These are phyloP conservation scores for Sclerotinia glacialis DNA, from an alignment of 2,329 filamentous ascomycete genomes.

Conservation along the genomic window DNA sequence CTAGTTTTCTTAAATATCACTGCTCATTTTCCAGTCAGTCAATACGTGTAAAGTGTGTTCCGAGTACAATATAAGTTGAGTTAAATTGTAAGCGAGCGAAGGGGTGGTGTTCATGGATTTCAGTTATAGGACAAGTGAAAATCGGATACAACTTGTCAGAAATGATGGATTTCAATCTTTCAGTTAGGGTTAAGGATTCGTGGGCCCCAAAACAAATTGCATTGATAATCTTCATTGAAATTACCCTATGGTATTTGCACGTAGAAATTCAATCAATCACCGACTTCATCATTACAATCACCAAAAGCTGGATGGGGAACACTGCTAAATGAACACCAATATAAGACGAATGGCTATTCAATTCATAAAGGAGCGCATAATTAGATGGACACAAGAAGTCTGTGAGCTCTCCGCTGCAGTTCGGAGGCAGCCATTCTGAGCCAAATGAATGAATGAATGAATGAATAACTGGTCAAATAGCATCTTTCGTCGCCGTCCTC, in stretches of 20 bases:
- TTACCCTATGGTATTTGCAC: too few relatives aligned
- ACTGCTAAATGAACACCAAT: neutral
- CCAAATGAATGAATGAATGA: conserved; percentile 1
- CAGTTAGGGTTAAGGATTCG: too few relatives aligned
- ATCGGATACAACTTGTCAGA: too few relatives aligned
- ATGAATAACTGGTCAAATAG: neutral
- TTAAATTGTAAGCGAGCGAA: too few relatives aligned
- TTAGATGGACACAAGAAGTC: neutral
- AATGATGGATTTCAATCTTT: too few relatives aligned
- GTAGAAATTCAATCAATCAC: neutral
- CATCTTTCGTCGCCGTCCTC: neutral
- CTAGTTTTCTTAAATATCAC: too few relatives aligned
- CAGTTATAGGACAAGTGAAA: too few relatives aligned
- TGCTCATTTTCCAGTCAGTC: too few relatives aligned
- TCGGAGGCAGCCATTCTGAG: neutral
- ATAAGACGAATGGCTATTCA: neutral
- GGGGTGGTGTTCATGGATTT: too few relatives aligned
- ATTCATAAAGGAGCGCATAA: neutral
- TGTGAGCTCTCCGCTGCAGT: neutral
- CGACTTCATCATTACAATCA: neutral
- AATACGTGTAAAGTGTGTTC: too few relatives aligned
- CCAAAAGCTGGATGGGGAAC: too few relatives aligned
- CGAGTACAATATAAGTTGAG: too few relatives aligned
- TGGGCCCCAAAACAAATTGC: neutral
- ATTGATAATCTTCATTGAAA: neutral